A percentile compares a stretch with the other conserved stretches of the same genome.
Conservation (phyloP, 2,329 filamentous ascomycete species). For the Microdochium nivale region DNA sequence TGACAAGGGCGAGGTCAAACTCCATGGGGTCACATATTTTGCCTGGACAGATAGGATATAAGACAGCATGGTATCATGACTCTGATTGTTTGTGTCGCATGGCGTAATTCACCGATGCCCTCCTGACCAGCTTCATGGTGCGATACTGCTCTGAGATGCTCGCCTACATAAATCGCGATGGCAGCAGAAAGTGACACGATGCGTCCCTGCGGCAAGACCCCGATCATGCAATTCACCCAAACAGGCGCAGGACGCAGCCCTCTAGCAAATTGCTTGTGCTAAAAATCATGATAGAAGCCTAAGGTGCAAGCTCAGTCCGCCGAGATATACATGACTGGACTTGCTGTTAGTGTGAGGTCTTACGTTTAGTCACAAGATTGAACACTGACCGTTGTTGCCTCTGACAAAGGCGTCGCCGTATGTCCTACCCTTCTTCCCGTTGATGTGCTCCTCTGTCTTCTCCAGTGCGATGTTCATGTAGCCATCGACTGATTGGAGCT, state of each 20-base stretch:
- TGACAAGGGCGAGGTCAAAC: slow-evolving; percentile 49
- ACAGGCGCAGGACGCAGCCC: too few relatives aligned
- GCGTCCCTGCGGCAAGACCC: too few relatives aligned
- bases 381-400: slow-evolving; percentile 77
- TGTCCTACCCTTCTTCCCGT: slow-evolving; percentile 70
- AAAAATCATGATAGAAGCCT: too few relatives aligned
- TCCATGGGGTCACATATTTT: slow-evolving; percentile 57
- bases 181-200: too few relatives aligned
- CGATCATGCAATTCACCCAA: too few relatives aligned
- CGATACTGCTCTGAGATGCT: too few relatives aligned
- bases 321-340: slow-evolving; percentile 61
- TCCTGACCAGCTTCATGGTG: too few relatives aligned
- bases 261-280: too few relatives aligned
- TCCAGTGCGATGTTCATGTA: slow-evolving; percentile 99
- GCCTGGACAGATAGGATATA: slow-evolving; percentile 49
- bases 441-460: slow-evolving; percentile 86
- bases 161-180: too few relatives aligned
- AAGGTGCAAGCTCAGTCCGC: slow-evolving; percentile 34
- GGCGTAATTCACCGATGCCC: too few relatives aligned
- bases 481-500: slow-evolving; percentile 92
- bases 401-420: slow-evolving; percentile 95
- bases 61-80: background rate
- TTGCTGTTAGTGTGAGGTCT: background rate
- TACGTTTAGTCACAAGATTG: background rate
- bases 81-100: background rate